A percentile compares a stretch with the other conserved stretches of the same genome.
These are phyloP conservation scores for Stenogyne calaminthoides DNA, from an alignment of 305 asterid species.

Conservation along the genomic window DNA sequence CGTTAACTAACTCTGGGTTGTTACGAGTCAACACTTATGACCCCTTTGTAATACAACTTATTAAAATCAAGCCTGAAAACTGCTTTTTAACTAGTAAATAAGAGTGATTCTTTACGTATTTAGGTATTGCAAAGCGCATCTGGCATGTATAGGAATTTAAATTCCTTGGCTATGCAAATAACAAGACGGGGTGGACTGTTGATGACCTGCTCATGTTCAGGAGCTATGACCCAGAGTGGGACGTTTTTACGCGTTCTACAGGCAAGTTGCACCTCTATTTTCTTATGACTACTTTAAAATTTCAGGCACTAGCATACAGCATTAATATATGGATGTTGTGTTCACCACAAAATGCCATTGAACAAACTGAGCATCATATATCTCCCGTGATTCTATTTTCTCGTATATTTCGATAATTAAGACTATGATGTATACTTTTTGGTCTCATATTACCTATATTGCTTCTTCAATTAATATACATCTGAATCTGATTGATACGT, in stretches of 20 bases:
- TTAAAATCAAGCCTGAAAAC: not conserved
- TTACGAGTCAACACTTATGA: not conserved
- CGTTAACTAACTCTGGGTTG: not conserved
- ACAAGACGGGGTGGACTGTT: constrained; percentile 82
- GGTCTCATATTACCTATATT: not conserved
- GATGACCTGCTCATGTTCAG: constrained; percentile 99
- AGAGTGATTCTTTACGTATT: constrained; percentile 10
- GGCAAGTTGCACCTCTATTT: constrained; percentile 48
- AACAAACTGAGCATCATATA: not conserved
- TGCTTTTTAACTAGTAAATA: not conserved
- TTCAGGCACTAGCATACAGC: not conserved
- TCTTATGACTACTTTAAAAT: not conserved
- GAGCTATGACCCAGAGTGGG: constrained; percentile 98
- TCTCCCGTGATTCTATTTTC: not conserved
- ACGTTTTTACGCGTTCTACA: constrained; percentile 67
- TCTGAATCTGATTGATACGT: not conserved
- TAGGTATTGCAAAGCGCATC: constrained; percentile 89
- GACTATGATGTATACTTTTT: not conserved
- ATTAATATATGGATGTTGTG: not conserved
- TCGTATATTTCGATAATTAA: not conserved
- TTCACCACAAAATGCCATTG: not conserved
- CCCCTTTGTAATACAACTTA: not conserved
- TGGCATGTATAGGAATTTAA: constrained; percentile 95
- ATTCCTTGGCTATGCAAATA: constrained; percentile 87
- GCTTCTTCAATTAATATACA: not conserved